Evolutionary conservation across 1,284 basidiomycete species (phyloP).

Genomic region (Puccinia polysora): DNA sequence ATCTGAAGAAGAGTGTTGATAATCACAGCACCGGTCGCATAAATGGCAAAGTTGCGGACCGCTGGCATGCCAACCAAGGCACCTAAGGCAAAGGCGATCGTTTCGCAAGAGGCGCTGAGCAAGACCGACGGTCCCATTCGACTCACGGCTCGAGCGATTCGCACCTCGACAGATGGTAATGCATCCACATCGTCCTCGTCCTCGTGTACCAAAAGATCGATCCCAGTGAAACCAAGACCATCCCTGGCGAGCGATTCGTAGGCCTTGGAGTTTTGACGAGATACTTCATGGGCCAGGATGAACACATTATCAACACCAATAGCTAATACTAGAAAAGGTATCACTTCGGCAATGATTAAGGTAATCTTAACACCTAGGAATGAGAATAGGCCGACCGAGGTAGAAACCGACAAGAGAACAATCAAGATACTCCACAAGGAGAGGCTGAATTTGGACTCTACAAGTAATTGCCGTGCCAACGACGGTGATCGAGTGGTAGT

Average conservation of each 20-base stretch:
- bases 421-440: constrained; percentile 84
- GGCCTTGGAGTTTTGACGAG: constrained; percentile 70
- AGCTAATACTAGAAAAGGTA: constrained; percentile 93
- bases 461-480: constrained; percentile 67
- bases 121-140: constrained; percentile 94
- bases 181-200: constrained; percentile 60
- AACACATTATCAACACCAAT: constrained; percentile 99
- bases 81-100: constrained; percentile 85
- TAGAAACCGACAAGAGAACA: constrained; percentile 88
- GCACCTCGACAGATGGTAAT: constrained; percentile 70
- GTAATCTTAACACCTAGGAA: constrained; percentile 74
- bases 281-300: constrained; percentile 90
- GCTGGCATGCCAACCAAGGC: constrained; percentile 97
- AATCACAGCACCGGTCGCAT: constrained; percentile 90
- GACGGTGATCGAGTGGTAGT: constrained; percentile 56
- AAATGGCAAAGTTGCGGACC: constrained; percentile 93
- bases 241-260: constrained; percentile 50
- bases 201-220: constrained; percentile 37
- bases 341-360: constrained; percentile 59
- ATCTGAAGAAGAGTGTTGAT: constrained; percentile 85
- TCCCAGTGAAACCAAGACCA: constrained; percentile 33
- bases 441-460: constrained; percentile 81
- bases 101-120: constrained; percentile 85
- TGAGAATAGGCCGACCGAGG: constrained; percentile 89
- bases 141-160: constrained; percentile 79